Evolutionary conservation across 805 yeast species (phyloP), one percentile per base, ranked within the genome.

Genomic region (Candida sonorensis): DNA sequence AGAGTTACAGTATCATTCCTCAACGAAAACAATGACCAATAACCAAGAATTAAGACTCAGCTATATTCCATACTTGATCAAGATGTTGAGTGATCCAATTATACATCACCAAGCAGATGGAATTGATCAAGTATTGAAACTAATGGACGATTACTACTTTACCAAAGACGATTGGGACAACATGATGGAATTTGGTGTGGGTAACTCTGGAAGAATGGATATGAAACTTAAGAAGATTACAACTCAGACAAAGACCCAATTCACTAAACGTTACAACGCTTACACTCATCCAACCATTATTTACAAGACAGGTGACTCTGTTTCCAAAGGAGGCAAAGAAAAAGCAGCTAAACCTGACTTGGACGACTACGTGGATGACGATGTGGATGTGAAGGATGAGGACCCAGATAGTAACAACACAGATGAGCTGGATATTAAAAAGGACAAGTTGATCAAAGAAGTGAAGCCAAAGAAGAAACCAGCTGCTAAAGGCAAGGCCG

Each of bases 161-260:
- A 82, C 95, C 7, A 81, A 76, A 48, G 95, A 88, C 36, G 97
- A 92, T 56, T 90, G 94, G 88, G 97, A 90, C 50, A 70, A 69
- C 15, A 62, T 92, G 9, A 67, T 86, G 71, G 97, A 88, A 41
- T 73, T 88, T 40, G 81, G 85, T 12, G 78, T 87, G 10, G 95
- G 95, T 0, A 41, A 49, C 5, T 50, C 46, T 18, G 62, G 65
- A 20, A 48, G 57, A 25, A 59, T 66, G 34, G 73, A 69, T 6
- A 48, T 53, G 1, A 42, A 61, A 9, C 44, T 70, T 35, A 84
- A 84, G 56, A 69, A 72, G 46, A 68, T 90, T 4, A 76, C 90
- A 8, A 72, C 95, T 1, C 67, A 77, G n/a, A 76, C 75, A 11
- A 94, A 92, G 54, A 64, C 90, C 5, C 82, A 84, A 7, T 86